Evolutionary conservation across 805 yeast genomes (phyloP), one percentile per base, ranked within the genome.

Genomic region (Wickerhamomyces alni): DNA sequence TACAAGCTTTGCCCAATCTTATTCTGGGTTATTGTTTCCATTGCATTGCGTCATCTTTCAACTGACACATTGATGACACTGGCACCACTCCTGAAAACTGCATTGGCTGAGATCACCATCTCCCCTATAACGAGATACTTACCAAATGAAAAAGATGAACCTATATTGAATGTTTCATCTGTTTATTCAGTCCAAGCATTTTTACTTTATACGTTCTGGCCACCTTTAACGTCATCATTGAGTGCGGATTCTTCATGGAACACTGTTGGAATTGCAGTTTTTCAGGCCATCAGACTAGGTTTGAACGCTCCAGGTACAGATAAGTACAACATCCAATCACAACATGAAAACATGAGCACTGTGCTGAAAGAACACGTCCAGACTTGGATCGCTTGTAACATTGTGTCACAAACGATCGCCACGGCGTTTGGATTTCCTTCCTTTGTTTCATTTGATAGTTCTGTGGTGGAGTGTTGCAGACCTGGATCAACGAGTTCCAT

Each of bases 211-310:
- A 82, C 97, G 0, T 78, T 82, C 58, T 91, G 98, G 99, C 98
- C 98, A 0, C 96, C 97, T 3, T 72, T 89, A 29, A 87, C 96
- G 0, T 87, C 98, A 0, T 88, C 97, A 0, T 70, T 93, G 35
- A 85, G 94, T 60, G 96, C 98, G 0, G 98, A 93, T 57, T 83
- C 96, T 8, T 83, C 95, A 4, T 91, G 97, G 95, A 87, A 85
- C 57, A 87, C 97, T 1, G 82, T 87, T 17, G 98, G 97, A 0
- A 80, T 87, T 34, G 98, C 98, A 5, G 69, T 88, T 51, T 87
- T 86, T 61, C 96, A 87, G 55, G 98, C 97, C 0, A 82, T 89
- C 26, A 67, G 97, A 39, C 84, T 91, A 13, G 98, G 99, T 0
- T 67, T 93, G 21, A 96, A 93, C 54, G 74, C 88, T 17, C 93